Evolutionary conservation across 345 rosid genomes (phyloP).

Genomic region (Rhodomyrtus tomentosa): DNA sequence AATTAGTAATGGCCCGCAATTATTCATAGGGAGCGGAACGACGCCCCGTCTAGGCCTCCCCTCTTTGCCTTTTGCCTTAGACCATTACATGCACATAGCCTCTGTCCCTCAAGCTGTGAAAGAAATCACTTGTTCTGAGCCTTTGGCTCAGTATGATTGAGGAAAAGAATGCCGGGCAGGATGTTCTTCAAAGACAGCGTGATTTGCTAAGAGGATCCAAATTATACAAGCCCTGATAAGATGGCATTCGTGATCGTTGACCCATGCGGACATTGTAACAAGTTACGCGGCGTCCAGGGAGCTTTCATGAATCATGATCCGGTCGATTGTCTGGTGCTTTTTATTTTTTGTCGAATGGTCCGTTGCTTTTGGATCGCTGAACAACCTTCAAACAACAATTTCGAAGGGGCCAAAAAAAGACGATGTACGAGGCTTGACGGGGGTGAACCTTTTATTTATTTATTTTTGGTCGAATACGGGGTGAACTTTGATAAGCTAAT

Average conservation of each 20-base stretch:
- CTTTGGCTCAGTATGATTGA: not conserved
- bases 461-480: too few relatives aligned
- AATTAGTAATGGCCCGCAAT: not conserved
- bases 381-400: not conserved
- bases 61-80: not conserved
- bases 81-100: not conserved
- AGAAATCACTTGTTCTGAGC: not conserved
- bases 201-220: not conserved
- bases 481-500: not conserved
- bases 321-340: too few relatives aligned
- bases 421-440: not conserved
- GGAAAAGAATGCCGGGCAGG: not conserved
- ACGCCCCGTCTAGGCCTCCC: not conserved
- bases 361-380: not conserved
- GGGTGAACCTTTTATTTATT: too few relatives aligned
- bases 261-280: not conserved
- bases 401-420: fast-evolving
- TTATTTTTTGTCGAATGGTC: too few relatives aligned
- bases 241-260: not conserved
- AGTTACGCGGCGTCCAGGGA: too few relatives aligned
- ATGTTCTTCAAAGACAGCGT: not conserved
- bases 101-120: not conserved
- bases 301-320: not conserved
- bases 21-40: too few relatives aligned
- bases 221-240: not conserved